Percentiles rank a stretch among this genome's conserved stretches.
These are phyloP conservation scores for Millerago galiae DNA, from an alignment of 805 yeast genomes.

Conservation along the genomic window DNA sequence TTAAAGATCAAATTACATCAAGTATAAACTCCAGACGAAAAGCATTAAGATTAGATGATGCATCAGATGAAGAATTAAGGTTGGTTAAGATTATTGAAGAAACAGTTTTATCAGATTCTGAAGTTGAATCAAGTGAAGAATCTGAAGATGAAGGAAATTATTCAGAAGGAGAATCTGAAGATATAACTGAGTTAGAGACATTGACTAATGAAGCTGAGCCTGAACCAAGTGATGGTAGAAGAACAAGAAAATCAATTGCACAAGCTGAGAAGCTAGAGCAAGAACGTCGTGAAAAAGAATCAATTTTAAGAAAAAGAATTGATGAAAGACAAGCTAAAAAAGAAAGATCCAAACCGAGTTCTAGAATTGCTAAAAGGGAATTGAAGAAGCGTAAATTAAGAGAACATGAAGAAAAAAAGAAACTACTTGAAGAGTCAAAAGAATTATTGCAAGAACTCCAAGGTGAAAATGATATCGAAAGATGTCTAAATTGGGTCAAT, in stretches of 20 bases:
- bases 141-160: conserved; percentile 11
- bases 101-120: conserved; percentile 29
- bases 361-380: conserved; percentile 32
- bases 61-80: conserved; percentile 36
- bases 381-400: conserved; percentile 25
- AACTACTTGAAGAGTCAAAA: conserved; percentile 19
- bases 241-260: conserved; percentile 23
- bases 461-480: conserved; percentile 34
- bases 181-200: conserved; percentile 6
- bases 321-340: conserved; percentile 17
- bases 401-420: conserved; percentile 28
- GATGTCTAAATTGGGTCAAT: conserved; percentile 59
- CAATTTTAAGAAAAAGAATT: conserved; percentile 2
- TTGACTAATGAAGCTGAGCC: conserved; percentile 7
- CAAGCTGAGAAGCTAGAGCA: conserved; percentile 16
- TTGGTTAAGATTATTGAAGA: conserved; percentile 35
- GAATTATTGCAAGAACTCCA: conserved; percentile 28
- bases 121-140: conserved; percentile 21
- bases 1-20: conserved; percentile 44
- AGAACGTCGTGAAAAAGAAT: conserved; percentile 15
- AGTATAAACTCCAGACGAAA: conserved; percentile 56
- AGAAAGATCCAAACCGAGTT: conserved; percentile 27
- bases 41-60: conserved; percentile 40
- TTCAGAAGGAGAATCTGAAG: conserved; percentile 14
- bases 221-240: conserved; percentile 12